Evolutionary conservation across 78 protist species (phyloP).

Genomic region (Dictyostelium capitatum): DNA sequence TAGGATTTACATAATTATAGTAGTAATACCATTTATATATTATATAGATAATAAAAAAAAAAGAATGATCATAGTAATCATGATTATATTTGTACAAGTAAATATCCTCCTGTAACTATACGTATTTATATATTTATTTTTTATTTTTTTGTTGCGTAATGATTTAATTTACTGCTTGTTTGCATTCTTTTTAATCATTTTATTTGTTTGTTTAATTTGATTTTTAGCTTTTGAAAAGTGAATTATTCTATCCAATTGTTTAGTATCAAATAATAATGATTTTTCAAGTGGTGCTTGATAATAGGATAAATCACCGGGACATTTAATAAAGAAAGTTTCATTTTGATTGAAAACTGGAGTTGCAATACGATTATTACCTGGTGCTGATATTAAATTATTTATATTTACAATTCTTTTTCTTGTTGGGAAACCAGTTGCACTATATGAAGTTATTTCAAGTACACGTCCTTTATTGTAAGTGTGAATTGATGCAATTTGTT

Average conservation of each 20-base stretch:
- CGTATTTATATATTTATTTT: no score
- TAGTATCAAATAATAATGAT: neutral
- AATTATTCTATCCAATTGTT: neutral
- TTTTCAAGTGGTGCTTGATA: neutral
- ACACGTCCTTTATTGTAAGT: slow-evolving; percentile 25
- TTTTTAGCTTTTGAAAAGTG: neutral
- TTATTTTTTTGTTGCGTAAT: no score
- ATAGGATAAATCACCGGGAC: neutral
- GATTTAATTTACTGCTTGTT: no score
- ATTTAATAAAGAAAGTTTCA: neutral
- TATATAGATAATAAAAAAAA: no score
- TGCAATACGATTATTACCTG: neutral
- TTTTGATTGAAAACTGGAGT: neutral
- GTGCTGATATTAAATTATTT: neutral
- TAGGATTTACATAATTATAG: slow-evolving; percentile 18
- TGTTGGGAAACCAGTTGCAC: neutral
- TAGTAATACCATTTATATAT: no score
- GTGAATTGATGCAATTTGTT: neutral
- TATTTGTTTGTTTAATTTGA: neutral
- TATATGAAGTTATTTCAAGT: slow-evolving; percentile 20
- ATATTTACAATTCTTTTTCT: neutral
- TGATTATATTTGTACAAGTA: no score
- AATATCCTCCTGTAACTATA: no score
- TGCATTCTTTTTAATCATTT: neutral
- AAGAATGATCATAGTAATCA: no score